Conservation (phyloP, 2,329 filamentous ascomycete genomes). For the Leptographium procerum region DNA sequence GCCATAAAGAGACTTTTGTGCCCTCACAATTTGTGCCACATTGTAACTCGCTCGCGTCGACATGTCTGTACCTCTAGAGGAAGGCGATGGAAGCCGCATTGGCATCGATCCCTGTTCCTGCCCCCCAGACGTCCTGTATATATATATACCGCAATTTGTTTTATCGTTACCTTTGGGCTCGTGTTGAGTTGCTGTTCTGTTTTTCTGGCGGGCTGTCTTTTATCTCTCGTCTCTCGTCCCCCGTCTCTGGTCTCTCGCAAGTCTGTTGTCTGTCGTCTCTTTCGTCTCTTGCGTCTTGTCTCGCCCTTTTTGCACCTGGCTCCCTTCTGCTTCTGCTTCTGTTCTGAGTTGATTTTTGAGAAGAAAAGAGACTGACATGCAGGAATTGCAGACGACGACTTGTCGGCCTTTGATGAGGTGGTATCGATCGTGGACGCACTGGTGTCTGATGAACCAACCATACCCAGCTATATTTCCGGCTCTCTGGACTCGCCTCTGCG, state of each 20-base stretch:
- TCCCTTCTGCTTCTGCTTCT: background rate
- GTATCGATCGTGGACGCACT: conserved; percentile 55
- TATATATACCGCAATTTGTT: background rate
- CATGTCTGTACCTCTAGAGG: background rate
- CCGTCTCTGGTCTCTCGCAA: background rate
- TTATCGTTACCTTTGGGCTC: too few species aligned
- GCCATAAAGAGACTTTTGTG: background rate
- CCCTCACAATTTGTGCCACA: background rate
- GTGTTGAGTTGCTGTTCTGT: background rate
- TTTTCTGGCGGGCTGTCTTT: background rate
- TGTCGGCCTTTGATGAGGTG: conserved; percentile 50
- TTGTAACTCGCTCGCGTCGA: conserved; percentile 1
- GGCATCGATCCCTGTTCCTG: background rate
- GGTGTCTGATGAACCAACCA: conserved; percentile 44
- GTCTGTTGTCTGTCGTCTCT: too few species aligned
- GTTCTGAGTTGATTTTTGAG: background rate
- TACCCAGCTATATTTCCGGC: conserved; percentile 1
- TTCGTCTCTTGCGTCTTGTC: background rate
- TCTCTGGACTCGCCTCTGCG: conserved; percentile 20
- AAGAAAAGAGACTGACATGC: background rate
- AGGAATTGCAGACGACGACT: conserved; percentile 44
- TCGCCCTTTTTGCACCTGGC: background rate
- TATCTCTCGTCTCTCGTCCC: conserved; percentile 13
- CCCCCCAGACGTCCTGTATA: background rate
- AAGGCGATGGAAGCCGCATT: background rate